phyloP scores from a whole-genome alignment of 352 stramenopile genomes.

The Phytophthora litchii region DNA sequence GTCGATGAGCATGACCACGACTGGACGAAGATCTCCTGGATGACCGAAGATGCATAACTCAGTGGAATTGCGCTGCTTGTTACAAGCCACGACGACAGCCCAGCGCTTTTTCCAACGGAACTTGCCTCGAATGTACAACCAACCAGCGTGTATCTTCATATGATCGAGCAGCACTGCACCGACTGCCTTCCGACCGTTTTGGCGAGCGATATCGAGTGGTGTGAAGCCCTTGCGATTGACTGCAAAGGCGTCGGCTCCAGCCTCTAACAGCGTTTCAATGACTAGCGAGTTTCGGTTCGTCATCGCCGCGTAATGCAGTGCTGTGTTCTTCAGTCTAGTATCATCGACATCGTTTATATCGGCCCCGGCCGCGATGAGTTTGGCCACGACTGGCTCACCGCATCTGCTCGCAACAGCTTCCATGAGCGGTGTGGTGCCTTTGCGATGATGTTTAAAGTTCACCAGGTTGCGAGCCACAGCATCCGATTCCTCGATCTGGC shows the following conservation, averaged over 20 bases:
- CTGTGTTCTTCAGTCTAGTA: conserved; percentile 54
- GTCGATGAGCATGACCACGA: conserved; percentile 49
- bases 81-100: conserved; percentile 64
- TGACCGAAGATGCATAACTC: conserved; percentile 65
- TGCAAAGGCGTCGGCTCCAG: conserved; percentile 51
- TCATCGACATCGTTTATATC: conserved; percentile 51
- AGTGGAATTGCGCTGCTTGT: conserved; percentile 46
- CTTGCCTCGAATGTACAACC: conserved; percentile 50
- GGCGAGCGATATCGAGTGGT: conserved; percentile 67
- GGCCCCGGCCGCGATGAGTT: conserved; percentile 59
- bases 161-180: conserved; percentile 52
- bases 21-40: conserved; percentile 29
- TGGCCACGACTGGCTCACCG: conserved; percentile 42
- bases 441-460: conserved; percentile 43
- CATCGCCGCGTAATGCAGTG: conserved; percentile 67
- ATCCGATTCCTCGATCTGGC: conserved; percentile 35
- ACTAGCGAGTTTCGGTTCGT: conserved; percentile 44
- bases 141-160: conserved; percentile 61
- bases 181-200: conserved; percentile 47
- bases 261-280: conserved; percentile 57
- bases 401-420: conserved; percentile 50
- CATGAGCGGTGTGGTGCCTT: conserved; percentile 79
- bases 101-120: conserved; percentile 72
- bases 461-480: conserved; percentile 40
- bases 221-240: conserved; percentile 66